Conservation (phyloP, 345 rosid genomes). For the Citrus medica region DNA sequence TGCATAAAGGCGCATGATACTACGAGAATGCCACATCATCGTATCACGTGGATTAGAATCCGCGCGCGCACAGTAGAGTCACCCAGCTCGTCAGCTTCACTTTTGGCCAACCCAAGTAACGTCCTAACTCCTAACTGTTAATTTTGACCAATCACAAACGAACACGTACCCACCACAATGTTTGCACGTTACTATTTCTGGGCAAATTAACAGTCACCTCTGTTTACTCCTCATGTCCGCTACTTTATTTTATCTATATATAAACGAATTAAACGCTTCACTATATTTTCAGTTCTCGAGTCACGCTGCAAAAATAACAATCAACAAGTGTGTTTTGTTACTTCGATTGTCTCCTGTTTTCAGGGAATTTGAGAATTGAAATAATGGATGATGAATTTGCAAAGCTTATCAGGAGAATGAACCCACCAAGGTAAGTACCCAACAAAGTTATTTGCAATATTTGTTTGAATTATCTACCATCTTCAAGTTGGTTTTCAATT, state of each 20-base stretch:
- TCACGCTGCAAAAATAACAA: background rate
- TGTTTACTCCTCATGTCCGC: background rate
- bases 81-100: no score
- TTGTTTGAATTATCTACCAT: background rate
- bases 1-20: background rate
- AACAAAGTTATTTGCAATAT: background rate
- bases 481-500: background rate
- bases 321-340: no score
- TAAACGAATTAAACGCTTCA: background rate
- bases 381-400: conserved; percentile 49
- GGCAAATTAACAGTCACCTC: conserved; percentile 9
- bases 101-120: no score
- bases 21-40: conserved; percentile 1
- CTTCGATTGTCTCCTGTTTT: background rate
- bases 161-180: background rate
- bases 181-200: background rate
- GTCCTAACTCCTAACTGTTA: no score
- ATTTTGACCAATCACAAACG: background rate
- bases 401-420: conserved; percentile 47
- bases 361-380: background rate
- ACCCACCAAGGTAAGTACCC: conserved; percentile 37
- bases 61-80: background rate
- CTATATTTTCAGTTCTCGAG: background rate
- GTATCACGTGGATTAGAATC: conserved; percentile 1
- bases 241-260: background rate